These are phyloP conservation scores for Sclerotinia minor DNA, from an alignment of 2,329 filamentous ascomycete species.

Conservation along the genomic window DNA sequence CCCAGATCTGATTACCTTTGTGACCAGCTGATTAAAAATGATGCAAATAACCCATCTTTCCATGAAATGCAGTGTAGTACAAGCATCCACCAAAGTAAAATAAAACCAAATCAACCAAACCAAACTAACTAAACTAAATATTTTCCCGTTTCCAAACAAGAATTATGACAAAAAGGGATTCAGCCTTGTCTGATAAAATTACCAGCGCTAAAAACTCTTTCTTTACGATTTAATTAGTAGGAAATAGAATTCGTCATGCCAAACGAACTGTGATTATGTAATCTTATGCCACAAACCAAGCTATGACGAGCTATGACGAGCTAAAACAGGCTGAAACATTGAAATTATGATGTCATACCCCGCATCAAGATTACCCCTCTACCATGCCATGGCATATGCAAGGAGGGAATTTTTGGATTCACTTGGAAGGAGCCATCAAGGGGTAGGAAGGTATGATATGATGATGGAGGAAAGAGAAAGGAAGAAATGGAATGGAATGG, in stretches of 20 bases:
- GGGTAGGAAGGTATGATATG: background rate
- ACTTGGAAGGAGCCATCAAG: background rate
- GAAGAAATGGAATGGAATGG: background rate
- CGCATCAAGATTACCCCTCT: too few relatives aligned
- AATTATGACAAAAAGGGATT: background rate
- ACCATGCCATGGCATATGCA: too few relatives aligned
- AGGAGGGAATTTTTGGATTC: background rate
- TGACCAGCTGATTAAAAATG: background rate
- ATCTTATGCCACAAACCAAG: too few relatives aligned
- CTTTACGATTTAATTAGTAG: background rate
- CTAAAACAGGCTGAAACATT: background rate
- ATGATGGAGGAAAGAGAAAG: too few relatives aligned
- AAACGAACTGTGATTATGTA: background rate
- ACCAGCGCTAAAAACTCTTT: too few relatives aligned
- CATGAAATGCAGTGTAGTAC: too few relatives aligned
- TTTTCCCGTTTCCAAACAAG: background rate
- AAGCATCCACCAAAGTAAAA: too few relatives aligned
- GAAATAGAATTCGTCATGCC: background rate
- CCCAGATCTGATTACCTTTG: too few relatives aligned
- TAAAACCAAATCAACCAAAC: too few relatives aligned
- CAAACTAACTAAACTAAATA: too few relatives aligned
- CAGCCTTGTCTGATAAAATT: slow-evolving; percentile 9
- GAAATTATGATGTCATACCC: slow-evolving; percentile 10
- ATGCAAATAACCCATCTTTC: background rate
- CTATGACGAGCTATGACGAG: too few relatives aligned